A percentile compares a stretch with the other conserved stretches of the same genome.
phyloP scores from a whole-genome alignment of 352 stramenopile genomes.

The Phytopythium montanum region DNA sequence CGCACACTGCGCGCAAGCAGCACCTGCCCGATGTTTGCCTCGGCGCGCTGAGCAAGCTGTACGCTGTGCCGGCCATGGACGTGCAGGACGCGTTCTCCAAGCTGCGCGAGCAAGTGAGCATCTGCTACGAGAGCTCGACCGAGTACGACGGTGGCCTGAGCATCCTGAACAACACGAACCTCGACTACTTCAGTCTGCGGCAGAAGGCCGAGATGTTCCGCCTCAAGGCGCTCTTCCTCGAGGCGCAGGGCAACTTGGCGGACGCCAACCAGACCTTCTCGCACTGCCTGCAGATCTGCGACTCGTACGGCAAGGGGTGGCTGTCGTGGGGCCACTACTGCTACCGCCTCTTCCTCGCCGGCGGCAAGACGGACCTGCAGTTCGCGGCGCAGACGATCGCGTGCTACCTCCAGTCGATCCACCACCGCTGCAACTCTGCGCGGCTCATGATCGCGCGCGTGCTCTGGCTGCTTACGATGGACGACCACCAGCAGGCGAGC shows the following conservation, averaged over 20 bases:
- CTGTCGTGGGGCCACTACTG: constrained; percentile 93
- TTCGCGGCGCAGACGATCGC: constrained; percentile 89
- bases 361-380: constrained; percentile 49
- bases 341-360: constrained; percentile 78
- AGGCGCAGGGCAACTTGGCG: constrained; percentile 66
- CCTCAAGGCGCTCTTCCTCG: constrained; percentile 88
- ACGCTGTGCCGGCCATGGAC: constrained; percentile 89
- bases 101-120: constrained; percentile 90
- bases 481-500: constrained; percentile 45
- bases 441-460: constrained; percentile 89
- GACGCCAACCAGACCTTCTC: constrained; percentile 92
- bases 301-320: constrained; percentile 93
- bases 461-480: constrained; percentile 88
- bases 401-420: constrained; percentile 93
- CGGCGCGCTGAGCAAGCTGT: constrained; percentile 82
- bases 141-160: constrained; percentile 86
- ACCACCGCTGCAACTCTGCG: constrained; percentile 87
- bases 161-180: constrained; percentile 92
- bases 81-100: constrained; percentile 92
- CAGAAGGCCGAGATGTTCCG: constrained; percentile 93
- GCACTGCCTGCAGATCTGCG: constrained; percentile 89
- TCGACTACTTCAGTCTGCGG: constrained; percentile 90
- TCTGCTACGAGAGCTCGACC: constrained; percentile 88
- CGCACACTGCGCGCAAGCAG: constrained; percentile 90
- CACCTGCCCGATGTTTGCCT: constrained; percentile 85